These are phyloP conservation scores for Penicillium freii DNA, from an alignment of 2,329 filamentous ascomycete genomes.

Conservation along the genomic window DNA sequence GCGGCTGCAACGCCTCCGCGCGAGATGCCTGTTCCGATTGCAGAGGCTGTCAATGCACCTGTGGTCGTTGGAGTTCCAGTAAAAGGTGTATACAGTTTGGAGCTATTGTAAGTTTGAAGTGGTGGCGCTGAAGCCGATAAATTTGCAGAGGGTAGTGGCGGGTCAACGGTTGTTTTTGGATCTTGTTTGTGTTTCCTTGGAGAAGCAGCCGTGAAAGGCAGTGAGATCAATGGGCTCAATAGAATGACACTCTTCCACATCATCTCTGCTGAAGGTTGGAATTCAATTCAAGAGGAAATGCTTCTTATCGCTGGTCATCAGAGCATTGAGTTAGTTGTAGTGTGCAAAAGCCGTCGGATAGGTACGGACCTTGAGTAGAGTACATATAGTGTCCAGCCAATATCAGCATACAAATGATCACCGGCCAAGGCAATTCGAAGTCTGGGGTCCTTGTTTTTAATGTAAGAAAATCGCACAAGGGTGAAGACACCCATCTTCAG, in stretches of 20 bases:
- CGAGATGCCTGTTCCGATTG: constrained; percentile 57
- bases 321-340: neutral
- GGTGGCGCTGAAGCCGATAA: constrained; percentile 28
- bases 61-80: constrained; percentile 66
- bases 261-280: constrained; percentile 7
- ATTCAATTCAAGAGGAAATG: neutral
- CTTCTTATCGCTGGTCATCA: neutral
- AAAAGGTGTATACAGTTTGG: constrained; percentile 67
- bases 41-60: constrained; percentile 59
- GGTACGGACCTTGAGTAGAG: neutral
- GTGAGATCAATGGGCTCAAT: constrained; percentile 17
- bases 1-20: constrained; percentile 58
- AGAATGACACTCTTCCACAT: constrained; percentile 14
- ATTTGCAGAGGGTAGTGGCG: neutral
- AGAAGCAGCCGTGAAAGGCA: constrained; percentile 20
- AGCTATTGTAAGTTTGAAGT: constrained; percentile 49
- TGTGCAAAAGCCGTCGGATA: neutral
- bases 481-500: neutral
- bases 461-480: neutral
- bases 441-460: neutral
- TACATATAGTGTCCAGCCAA: neutral
- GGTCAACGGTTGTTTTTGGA: neutral
- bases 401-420: neutral
- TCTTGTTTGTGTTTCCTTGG: constrained; percentile 7
- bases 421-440: neutral